A percentile compares a stretch with the other conserved stretches of the same genome.
Evolutionary conservation across 306 rosid genomes (phyloP).

Genomic region (Hippophae rhamnoides): DNA sequence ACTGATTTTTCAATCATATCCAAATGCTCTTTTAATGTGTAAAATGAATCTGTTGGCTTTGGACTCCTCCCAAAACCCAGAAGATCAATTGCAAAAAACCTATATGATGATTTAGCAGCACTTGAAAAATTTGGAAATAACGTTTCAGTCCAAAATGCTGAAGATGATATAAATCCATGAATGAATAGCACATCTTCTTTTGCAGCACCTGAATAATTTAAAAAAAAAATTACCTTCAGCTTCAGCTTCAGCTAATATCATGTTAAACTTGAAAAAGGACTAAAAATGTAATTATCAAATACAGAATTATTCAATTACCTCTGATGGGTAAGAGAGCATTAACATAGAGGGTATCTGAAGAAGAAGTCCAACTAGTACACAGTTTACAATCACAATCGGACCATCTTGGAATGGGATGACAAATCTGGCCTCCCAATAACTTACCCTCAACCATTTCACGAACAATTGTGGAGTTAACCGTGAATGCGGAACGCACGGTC

Average conservation of each 20-base stretch:
- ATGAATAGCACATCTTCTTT: conserved; percentile 68
- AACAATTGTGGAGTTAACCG: conserved; percentile 51
- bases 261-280: not conserved
- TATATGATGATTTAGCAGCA: conserved; percentile 32
- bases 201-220: conserved; percentile 31
- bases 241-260: not conserved
- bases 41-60: conserved; percentile 68
- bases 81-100: conserved; percentile 81
- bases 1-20: conserved; percentile 76
- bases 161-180: conserved; percentile 90
- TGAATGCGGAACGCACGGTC: conserved; percentile 26
- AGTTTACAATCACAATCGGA: conserved; percentile 78
- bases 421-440: conserved; percentile 23
- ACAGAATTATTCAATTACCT: conserved; percentile 24
- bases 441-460: conserved; percentile 68
- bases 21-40: conserved; percentile 73
- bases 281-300: not conserved
- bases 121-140: conserved; percentile 67
- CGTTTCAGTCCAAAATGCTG: conserved; percentile 87
- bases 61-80: conserved; percentile 95
- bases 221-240: no score
- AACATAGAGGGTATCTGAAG: conserved; percentile 50
- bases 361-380: conserved; percentile 56
- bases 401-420: conserved; percentile 55
- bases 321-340: conserved; percentile 33